These are phyloP conservation scores for Domatiomyces globalis DNA, from an alignment of 2,329 filamentous ascomycete genomes.

Conservation along the genomic window DNA sequence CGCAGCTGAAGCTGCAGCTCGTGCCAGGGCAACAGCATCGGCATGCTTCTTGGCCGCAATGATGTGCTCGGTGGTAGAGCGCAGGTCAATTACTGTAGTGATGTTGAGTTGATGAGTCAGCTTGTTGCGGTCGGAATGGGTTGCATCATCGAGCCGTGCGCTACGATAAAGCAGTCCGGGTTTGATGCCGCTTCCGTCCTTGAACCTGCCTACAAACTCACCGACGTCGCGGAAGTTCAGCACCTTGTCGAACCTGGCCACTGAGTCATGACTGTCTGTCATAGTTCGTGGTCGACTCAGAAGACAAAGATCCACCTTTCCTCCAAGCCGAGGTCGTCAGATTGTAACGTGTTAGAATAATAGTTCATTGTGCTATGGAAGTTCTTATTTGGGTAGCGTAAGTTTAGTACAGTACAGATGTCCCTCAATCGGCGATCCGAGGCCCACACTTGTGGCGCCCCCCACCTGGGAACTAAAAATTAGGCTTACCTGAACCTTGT, in stretches of 20 bases:
- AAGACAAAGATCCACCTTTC: background rate
- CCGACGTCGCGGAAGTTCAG: conserved; percentile 69
- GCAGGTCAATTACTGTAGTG: conserved; percentile 61
- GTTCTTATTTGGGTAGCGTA: background rate
- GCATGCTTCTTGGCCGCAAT: conserved; percentile 51
- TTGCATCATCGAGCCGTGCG: conserved; percentile 58
- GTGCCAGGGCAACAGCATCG: conserved; percentile 24
- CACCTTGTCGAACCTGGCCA: conserved; percentile 39
- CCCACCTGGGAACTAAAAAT: too few species aligned
- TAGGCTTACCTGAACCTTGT: background rate
- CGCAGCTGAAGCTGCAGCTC: conserved; percentile 33
- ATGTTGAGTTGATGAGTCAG: conserved; percentile 50
- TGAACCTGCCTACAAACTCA: conserved; percentile 43
- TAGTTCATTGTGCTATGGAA: too few species aligned
- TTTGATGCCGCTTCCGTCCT: conserved; percentile 30
- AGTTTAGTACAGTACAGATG: background rate
- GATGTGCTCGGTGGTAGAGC: conserved; percentile 65
- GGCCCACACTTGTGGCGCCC: background rate
- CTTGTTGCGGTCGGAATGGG: conserved; percentile 45
- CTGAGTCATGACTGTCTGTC: background rate
- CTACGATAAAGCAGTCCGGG: conserved; percentile 56
- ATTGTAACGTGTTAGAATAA: background rate
- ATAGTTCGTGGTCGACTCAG: background rate
- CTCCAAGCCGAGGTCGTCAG: too few species aligned
- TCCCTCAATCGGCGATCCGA: background rate